phyloP scores from a whole-genome alignment of 495 filamentous ascomycete genomes.

The Collariella sp. region DNA sequence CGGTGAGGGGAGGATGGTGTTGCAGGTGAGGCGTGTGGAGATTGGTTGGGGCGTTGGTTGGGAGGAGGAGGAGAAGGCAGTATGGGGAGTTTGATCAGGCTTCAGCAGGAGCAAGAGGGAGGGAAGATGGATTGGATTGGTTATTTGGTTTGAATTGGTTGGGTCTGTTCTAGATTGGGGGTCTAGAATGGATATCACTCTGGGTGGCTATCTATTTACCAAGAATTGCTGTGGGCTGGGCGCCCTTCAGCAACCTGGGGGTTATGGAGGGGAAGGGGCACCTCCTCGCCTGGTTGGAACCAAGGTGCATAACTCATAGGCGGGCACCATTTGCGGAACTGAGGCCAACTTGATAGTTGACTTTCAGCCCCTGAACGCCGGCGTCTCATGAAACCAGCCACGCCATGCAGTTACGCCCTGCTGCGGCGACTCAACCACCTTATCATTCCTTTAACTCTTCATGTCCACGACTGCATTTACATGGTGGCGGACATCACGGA shows the following conservation, averaged over 20 bases:
- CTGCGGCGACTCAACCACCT: background rate
- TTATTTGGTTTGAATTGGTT: background rate
- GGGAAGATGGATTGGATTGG: too few species aligned
- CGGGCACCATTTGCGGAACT: too few species aligned
- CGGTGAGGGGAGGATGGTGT: conserved; percentile 20
- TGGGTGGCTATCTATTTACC: background rate
- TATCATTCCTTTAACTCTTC: background rate
- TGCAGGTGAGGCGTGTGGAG: conserved; percentile 36
- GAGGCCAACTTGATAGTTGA: too few species aligned
- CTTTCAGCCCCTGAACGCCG: background rate
- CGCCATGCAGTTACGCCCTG: background rate
- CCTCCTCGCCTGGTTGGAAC: too few species aligned
- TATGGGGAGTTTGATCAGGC: conserved; percentile 36
- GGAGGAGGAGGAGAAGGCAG: conserved; percentile 26
- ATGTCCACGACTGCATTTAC: conserved; percentile 20
- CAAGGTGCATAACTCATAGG: too few species aligned
- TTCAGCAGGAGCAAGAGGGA: too few species aligned
- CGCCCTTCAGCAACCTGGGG: too few species aligned
- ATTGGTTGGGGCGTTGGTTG: conserved; percentile 40
- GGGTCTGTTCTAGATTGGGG: background rate
- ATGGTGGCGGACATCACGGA: conserved; percentile 57
- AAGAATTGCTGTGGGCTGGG: too few species aligned
- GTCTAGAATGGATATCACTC: background rate
- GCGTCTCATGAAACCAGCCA: background rate
- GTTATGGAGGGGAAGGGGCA: too few species aligned